Evolutionary conservation across 2,329 filamentous ascomycete species (phyloP).

Genomic region (Colletotrichum nymphaeae): DNA sequence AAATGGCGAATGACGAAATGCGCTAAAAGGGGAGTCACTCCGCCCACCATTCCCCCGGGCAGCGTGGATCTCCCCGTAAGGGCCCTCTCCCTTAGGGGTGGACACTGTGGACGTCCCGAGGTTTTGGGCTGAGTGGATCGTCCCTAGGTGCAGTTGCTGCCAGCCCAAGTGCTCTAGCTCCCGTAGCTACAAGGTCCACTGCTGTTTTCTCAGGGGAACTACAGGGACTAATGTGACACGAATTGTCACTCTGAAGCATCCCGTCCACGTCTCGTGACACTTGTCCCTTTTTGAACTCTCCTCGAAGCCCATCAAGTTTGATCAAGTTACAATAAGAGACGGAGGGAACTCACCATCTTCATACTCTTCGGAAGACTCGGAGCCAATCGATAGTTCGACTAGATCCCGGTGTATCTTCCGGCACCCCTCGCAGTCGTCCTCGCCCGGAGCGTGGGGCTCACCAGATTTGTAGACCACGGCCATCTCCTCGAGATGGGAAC

Average conservation of each 20-base stretch:
- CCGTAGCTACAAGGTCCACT: conserved; percentile 19
- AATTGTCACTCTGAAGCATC: neutral
- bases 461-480: conserved; percentile 10
- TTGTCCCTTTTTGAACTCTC: neutral
- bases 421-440: conserved; percentile 32
- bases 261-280: neutral
- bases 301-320: neutral
- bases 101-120: neutral
- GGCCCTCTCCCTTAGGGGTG: neutral
- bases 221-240: neutral
- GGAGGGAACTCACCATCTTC: conserved; percentile 25
- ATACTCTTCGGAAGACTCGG: conserved; percentile 24
- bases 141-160: conserved; percentile 4
- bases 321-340: neutral
- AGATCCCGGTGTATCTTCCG: conserved; percentile 32
- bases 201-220: conserved; percentile 19
- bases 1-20: conserved; percentile 36
- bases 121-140: conserved; percentile 25
- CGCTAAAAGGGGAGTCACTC: conserved; percentile 16
- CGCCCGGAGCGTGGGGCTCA: conserved; percentile 5
- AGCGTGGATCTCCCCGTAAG: conserved; percentile 24
- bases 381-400: conserved; percentile 18
- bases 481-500: neutral
- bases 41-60: neutral
- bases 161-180: conserved; percentile 17